Percentiles rank a stretch among this genome's conserved stretches.
phyloP scores from a whole-genome alignment of 495 filamentous ascomycete genomes.

The Hypoxylon intermedium region DNA sequence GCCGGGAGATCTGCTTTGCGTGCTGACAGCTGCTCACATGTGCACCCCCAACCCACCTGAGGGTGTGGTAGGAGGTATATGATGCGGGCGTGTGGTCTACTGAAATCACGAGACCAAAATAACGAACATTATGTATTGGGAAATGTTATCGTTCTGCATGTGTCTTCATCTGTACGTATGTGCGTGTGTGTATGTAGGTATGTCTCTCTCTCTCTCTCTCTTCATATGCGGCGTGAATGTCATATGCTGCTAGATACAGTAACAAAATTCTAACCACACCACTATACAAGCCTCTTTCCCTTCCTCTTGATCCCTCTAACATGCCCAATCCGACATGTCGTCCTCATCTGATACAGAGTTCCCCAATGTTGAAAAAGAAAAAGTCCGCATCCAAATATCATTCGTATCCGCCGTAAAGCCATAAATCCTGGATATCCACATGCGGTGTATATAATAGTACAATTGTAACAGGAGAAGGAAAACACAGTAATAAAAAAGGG shows the following conservation, averaged over 20 bases:
- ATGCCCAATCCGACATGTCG: conserved; percentile 17
- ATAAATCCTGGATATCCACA: conserved; percentile 33
- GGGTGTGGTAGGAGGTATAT: conserved; percentile 26
- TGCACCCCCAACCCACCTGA: conserved; percentile 16
- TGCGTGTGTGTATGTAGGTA: conserved; percentile 16
- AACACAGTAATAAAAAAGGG: conserved; percentile 6
- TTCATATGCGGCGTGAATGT: conserved; percentile 28
- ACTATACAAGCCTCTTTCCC: conserved; percentile 2
- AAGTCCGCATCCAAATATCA: conserved; percentile 17
- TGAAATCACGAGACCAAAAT: conserved; percentile 39
- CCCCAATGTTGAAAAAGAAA: conserved; percentile 28
- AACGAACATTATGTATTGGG: conserved; percentile 25
- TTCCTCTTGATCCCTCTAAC: conserved; percentile 7
- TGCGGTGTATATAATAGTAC: conserved; percentile 38
- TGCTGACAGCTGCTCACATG: conserved; percentile 41
- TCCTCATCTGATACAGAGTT: conserved; percentile 19
- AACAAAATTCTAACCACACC: conserved; percentile 1
- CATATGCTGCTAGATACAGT: conserved; percentile 29
- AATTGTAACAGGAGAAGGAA: conserved; percentile 19
- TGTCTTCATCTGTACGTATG: conserved; percentile 2
- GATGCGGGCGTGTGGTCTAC: conserved; percentile 8
- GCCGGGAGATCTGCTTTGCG: conserved; percentile 39
- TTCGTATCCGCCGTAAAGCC: conserved; percentile 34
- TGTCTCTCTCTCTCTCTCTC: conserved; percentile 16
- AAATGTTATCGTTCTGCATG: conserved; percentile 14